Base-by-base conservation (phyloP, 2,329 filamentous ascomycete species). In the Grosmannia serpens region DNA sequence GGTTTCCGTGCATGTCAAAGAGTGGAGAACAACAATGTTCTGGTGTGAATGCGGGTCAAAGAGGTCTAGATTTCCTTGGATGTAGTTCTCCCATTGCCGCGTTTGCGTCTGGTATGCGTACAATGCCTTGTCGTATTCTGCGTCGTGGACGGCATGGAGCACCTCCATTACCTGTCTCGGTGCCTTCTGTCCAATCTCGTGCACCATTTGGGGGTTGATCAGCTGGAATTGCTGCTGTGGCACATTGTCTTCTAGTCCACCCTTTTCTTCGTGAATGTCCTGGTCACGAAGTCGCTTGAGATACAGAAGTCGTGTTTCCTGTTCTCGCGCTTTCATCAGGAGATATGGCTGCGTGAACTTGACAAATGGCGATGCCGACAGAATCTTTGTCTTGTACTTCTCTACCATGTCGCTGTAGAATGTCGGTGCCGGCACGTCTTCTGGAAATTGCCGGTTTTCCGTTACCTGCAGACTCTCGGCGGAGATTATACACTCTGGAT, bases 21-120 rank as follows among this genome's bases (percentile, higher is more conserved):
- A 97, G 72, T 95, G 95, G 10, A 99, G 75, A 2, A 97, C 89
- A 13, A 95, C 90, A 60, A 99, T 96, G 67, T 94, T 96, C 67
- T 99, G 94, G 67, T 99, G 95, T 0, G 90, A 88, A 68, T 91
- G 94, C 0, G 95, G 94, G 68, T 99, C 91, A 65, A 96, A 99
- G 1, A 97, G 79, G 67, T 95, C 88, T 35, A 88, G 77, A 64
- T 94, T 95, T 17, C 89, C 90, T 55, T 92, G 85, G 26, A 96
- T 86, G 66, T 96, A 96, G 31, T 89, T 89, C 69, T 99, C 94
- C 94, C 94, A 99, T 65, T 96, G 91, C 33, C 89, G 84, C 59
- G 91, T 96, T 69, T 97, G 92, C 0, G 90, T 96, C 69, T 91
- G 84, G 68, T 97, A 99, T 65, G 91, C 91, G 71, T 96, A 89